Evolutionary conservation across 1,284 basidiomycete species (phyloP).

Genomic region (Tetrapyrgos nigripes): DNA sequence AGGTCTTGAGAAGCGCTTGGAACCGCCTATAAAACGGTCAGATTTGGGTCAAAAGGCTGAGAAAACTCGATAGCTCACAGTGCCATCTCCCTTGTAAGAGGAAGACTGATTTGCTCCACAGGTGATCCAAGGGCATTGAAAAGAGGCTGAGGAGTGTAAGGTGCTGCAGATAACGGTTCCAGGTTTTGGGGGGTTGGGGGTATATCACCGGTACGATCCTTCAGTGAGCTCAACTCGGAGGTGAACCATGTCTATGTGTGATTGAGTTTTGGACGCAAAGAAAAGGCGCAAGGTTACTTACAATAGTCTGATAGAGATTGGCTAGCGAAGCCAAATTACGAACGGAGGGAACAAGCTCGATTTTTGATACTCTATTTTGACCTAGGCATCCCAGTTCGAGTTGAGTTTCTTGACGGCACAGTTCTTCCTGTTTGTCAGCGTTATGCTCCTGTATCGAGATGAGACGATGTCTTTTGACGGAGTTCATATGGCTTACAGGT

Average conservation of each 20-base stretch:
- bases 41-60: constrained; percentile 8
- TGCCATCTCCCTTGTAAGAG: constrained; percentile 87
- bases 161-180: constrained; percentile 54
- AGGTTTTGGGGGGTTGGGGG: constrained; percentile 55
- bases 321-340: constrained; percentile 83
- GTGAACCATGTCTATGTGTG: constrained; percentile 80
- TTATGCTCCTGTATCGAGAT: constrained; percentile 36
- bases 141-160: constrained; percentile 56
- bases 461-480: background rate
- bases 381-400: constrained; percentile 75
- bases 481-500: constrained; percentile 38
- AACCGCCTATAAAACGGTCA: constrained; percentile 70
- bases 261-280: background rate
- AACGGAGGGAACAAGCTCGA: constrained; percentile 79
- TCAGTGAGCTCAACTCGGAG: constrained; percentile 69
- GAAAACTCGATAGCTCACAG: constrained; percentile 59
- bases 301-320: constrained; percentile 86
- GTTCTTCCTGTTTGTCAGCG: constrained; percentile 51
- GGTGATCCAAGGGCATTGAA: constrained; percentile 41
- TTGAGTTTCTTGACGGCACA: constrained; percentile 79
- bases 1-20: constrained; percentile 89
- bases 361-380: constrained; percentile 55
- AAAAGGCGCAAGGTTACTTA: constrained; percentile 45
- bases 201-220: constrained; percentile 63
- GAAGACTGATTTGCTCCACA: constrained; percentile 66